Evolutionary conservation across 768 basidiomycete species (phyloP), one percentile per base, ranked within the genome.

Genomic region (Boletus eberwhitei): DNA sequence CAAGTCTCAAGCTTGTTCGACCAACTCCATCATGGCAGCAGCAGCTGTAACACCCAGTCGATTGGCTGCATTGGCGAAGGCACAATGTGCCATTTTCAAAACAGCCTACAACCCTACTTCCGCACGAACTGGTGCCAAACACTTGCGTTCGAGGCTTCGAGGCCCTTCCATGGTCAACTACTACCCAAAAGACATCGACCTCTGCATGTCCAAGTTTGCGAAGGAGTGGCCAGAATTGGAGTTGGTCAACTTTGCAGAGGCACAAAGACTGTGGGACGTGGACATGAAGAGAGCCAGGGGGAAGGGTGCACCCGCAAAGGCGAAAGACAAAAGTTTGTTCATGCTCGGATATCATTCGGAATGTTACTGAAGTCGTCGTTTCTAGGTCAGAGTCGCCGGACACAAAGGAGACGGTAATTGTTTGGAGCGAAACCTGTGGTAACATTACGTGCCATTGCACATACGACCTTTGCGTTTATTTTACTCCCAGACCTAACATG

Each of bases 161-260:
- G 96, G 95, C 0, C 93, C 93, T 0, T 80, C 91, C 26, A 90
- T 97, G 86, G 67, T 87, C 59, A 75, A 81, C 5, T 98, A 98
- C 75, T 94, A 95, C 73, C 89, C 88, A 0, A 68, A 73, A 21
- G 70, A 74, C n/a, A 62, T 89, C 54, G 77, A 82, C 53, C 71
- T 92, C 34, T 65, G 78, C 56, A 74, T 92, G 48, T 68, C 82
- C 32, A 63, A 75, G 47, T 71, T 85, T 11, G 77, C 76, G 3
- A 75, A 75, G 35, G 59, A 77, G 54, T 79, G 81, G 67, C 82
- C 83, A 21, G 81, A 79, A 51, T 61, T 86, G 41, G 79, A 84
- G 58, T 66, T 92, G 38, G 76, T 83, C 24, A 80, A 92, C 63
- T 78, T 81, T 49, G 77, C 79, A 35, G 90, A 93, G 73, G 77